Percentiles rank a stretch among this genome's conserved stretches.
Evolutionary conservation across 108 stramenopile species (phyloP).

Genomic region (Nitzschia sp.): DNA sequence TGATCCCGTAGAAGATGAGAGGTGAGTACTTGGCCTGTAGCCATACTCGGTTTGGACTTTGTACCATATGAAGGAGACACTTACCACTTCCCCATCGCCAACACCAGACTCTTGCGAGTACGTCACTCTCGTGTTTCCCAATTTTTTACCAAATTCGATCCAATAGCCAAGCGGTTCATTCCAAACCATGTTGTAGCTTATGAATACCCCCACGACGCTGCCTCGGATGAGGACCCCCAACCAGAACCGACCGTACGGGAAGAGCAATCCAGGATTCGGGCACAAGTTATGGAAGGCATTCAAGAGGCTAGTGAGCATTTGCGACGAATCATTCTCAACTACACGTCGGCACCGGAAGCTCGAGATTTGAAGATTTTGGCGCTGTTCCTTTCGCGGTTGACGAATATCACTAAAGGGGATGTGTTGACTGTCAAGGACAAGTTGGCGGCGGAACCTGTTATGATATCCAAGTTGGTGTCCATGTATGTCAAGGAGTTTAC

Average conservation of each 20-base stretch:
- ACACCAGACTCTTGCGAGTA: slow-evolving; percentile 51
- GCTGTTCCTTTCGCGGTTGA: slow-evolving; percentile 20
- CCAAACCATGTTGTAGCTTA: slow-evolving; percentile 57
- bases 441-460: slow-evolving; percentile 10
- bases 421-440: slow-evolving; percentile 28
- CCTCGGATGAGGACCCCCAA: slow-evolving; percentile 2
- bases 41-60: neutral
- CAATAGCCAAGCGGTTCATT: slow-evolving; percentile 33
- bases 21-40: slow-evolving; percentile 6
- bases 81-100: neutral
- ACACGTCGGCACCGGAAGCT: slow-evolving; percentile 32
- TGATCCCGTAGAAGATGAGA: slow-evolving; percentile 48
- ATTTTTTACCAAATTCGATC: slow-evolving; percentile 58
- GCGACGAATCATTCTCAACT: slow-evolving; percentile 30
- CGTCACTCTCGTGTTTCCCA: slow-evolving; percentile 47
- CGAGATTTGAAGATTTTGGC: slow-evolving; percentile 29
- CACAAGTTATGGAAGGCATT: slow-evolving; percentile 29
- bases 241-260: neutral
- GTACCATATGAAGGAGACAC: neutral
- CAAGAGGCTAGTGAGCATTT: slow-evolving; percentile 26
- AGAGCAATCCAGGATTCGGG: slow-evolving; percentile 1
- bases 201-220: slow-evolving; percentile 68
- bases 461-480: slow-evolving; percentile 23
- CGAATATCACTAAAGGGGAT: slow-evolving; percentile 20
- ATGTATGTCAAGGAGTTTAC: slow-evolving; percentile 40